Base-by-base conservation (phyloP, 129 eudicot species). In the Gnaphalium uliginosum region DNA sequence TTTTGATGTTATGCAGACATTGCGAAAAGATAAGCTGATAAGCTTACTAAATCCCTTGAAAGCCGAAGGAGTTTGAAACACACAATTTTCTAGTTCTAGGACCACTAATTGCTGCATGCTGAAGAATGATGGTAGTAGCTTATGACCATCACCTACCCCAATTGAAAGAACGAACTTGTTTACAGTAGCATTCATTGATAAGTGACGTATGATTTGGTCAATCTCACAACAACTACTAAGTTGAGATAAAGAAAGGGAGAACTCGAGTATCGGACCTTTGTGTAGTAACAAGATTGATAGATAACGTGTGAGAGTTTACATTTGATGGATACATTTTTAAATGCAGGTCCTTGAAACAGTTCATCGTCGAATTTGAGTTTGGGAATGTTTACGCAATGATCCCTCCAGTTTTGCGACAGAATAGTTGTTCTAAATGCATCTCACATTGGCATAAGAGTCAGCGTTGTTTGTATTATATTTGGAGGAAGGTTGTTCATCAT, bases 401-500 rank as follows among this genome's bases (percentile, higher is more conserved):
- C 66, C 56, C 79, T 82, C 88, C 88, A 84, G 35, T 66, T 71
- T 23, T 19, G 35, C 19, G 88, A 87, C 29, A 87, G 37, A 35
- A 83, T 72, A 66, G 68, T 74, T 68, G 87, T 83, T 32, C 80
- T 58, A 23, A 67, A 87, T 32, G 78, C 86, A 78, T 87, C 88
- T 33, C 76, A 64, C 19, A 78, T 43, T 15, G 86, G 81, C 53
- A 87, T 33, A 27, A 61, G 48, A 65, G 26, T 66, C 21, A 84
- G 32, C 14, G 84, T 75, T 13, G 27, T 66, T 51, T 81, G 82
- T 21, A 78, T 66, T 21, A 87, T 46, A 61, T 48, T 74, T 2
- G 26, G n/a, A 19, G 88, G 91, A 68, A 87, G 82, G 37, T 78
- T 35, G 73, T 53, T 81, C 26, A 81, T 59, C 23, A 7, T 17